phyloP scores from a whole-genome alignment of 345 rosid species.

The Noccaea bulbosa region DNA sequence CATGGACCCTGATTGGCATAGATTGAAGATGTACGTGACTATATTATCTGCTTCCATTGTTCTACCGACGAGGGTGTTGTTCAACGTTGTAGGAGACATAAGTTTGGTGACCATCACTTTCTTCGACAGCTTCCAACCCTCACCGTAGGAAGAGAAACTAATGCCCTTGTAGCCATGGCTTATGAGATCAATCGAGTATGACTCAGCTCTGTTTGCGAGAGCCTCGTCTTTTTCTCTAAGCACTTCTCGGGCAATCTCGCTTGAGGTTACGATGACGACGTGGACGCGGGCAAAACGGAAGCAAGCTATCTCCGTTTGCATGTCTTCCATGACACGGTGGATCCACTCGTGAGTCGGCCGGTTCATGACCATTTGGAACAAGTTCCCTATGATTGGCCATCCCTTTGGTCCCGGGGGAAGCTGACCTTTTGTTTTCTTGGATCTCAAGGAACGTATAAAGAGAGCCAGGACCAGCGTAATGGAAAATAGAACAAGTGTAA shows the following conservation, averaged over 20 bases:
- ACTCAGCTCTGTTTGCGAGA: constrained; percentile 31
- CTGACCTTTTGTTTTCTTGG: constrained; percentile 27
- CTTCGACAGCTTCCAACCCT: constrained; percentile 38
- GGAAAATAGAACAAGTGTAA: constrained; percentile 12
- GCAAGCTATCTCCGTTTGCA: constrained; percentile 34
- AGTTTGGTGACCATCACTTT: constrained; percentile 34
- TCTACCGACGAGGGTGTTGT: constrained; percentile 21
- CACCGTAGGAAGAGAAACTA: constrained; percentile 10
- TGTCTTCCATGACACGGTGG: constrained; percentile 27
- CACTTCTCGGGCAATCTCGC: constrained; percentile 38
- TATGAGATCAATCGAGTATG: constrained; percentile 2
- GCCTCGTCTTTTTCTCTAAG: constrained; percentile 36
- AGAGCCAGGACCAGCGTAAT: neutral
- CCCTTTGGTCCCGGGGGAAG: constrained; percentile 27
- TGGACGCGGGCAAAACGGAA: constrained; percentile 21
- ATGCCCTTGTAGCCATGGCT: constrained; percentile 38
- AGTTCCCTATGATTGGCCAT: constrained; percentile 35
- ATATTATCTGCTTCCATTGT: constrained; percentile 39
- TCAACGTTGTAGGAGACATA: constrained; percentile 13
- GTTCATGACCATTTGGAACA: constrained; percentile 14
- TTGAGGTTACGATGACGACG: constrained; percentile 29
- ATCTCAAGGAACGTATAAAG: neutral
- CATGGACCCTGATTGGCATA: neutral
- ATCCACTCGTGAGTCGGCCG: constrained; percentile 25
- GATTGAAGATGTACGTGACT: constrained; percentile 26